Evolutionary conservation across 148 eudicot species (phyloP).

Genomic region (Arbutus unedo): DNA sequence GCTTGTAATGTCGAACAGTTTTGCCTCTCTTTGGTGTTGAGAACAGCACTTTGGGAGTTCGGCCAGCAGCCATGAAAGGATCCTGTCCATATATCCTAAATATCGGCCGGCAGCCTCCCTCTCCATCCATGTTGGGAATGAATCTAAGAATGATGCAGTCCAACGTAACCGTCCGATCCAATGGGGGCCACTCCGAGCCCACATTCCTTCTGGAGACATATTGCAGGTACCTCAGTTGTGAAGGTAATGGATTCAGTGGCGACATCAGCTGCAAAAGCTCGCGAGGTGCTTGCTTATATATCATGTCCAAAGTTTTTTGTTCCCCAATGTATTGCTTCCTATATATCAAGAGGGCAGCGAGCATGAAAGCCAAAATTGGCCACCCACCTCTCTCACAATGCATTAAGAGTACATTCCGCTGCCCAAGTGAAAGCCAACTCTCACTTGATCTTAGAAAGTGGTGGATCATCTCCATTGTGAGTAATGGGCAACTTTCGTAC

Average conservation of each 20-base stretch:
- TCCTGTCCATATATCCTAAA: conserved; percentile 74
- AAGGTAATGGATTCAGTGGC: conserved; percentile 76
- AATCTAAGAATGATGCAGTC: conserved; percentile 75
- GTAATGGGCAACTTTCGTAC: conserved; percentile 63
- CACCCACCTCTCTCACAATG: conserved; percentile 80
- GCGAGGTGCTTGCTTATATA: conserved; percentile 78
- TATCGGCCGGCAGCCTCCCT: conserved; percentile 78
- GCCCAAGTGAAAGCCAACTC: conserved; percentile 76
- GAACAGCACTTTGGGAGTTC: conserved; percentile 55
- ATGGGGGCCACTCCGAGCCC: conserved; percentile 73
- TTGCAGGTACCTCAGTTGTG: conserved; percentile 85
- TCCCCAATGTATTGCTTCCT: conserved; percentile 67
- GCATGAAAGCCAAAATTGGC: conserved; percentile 80
- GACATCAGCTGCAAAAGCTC: conserved; percentile 62
- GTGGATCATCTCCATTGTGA: conserved; percentile 69
- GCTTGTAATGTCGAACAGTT: conserved; percentile 56
- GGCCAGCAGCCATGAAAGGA: conserved; percentile 48
- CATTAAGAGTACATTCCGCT: conserved; percentile 68
- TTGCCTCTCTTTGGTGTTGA: conserved; percentile 58
- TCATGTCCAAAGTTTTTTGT: conserved; percentile 73
- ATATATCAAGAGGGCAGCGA: conserved; percentile 74
- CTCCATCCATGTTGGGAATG: conserved; percentile 69
- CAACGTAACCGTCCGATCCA: conserved; percentile 55
- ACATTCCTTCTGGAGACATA: conserved; percentile 76
- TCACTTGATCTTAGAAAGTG: conserved; percentile 75